phyloP scores from a whole-genome alignment of 768 basidiomycete species.

The Lentinula sp. region DNA sequence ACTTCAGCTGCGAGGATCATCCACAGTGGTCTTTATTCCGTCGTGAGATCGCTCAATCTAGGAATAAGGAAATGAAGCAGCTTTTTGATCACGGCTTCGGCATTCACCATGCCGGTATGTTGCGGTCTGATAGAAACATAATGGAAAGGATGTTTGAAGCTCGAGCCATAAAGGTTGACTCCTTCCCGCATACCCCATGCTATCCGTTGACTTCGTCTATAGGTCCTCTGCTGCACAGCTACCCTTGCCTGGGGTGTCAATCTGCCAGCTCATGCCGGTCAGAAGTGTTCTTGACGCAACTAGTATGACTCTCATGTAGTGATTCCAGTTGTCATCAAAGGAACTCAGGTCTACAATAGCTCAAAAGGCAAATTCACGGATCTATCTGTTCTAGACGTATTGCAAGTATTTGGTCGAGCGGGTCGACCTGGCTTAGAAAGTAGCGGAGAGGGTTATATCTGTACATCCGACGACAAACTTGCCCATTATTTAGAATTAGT shows the following conservation, averaged over 20 bases:
- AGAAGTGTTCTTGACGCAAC: conserved; percentile 13
- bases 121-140: conserved; percentile 89
- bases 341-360: conserved; percentile 94
- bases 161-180: conserved; percentile 77
- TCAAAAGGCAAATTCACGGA: conserved; percentile 87
- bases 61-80: conserved; percentile 95
- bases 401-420: conserved; percentile 97
- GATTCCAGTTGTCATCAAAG: conserved; percentile 83
- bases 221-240: conserved; percentile 98
- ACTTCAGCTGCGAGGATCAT: conserved; percentile 80
- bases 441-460: conserved; percentile 96
- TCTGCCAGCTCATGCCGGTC: conserved; percentile 94
- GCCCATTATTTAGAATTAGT: conserved; percentile 85
- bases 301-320: conserved; percentile 7
- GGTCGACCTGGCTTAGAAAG: conserved; percentile 83
- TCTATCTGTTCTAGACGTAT: conserved; percentile 88
- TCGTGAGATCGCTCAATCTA: conserved; percentile 68
- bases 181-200: not conserved
- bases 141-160: conserved; percentile 94
- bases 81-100: conserved; percentile 91
- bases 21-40: conserved; percentile 75
- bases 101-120: conserved; percentile 98
- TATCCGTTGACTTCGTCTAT: conserved; percentile 2
- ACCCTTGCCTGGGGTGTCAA: conserved; percentile 99
- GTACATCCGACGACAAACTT: conserved; percentile 90